A percentile compares a stretch with the other conserved stretches of the same genome.
These are phyloP conservation scores for Hypomyces rosellus DNA, from an alignment of 2,329 filamentous ascomycete genomes.

Conservation along the genomic window DNA sequence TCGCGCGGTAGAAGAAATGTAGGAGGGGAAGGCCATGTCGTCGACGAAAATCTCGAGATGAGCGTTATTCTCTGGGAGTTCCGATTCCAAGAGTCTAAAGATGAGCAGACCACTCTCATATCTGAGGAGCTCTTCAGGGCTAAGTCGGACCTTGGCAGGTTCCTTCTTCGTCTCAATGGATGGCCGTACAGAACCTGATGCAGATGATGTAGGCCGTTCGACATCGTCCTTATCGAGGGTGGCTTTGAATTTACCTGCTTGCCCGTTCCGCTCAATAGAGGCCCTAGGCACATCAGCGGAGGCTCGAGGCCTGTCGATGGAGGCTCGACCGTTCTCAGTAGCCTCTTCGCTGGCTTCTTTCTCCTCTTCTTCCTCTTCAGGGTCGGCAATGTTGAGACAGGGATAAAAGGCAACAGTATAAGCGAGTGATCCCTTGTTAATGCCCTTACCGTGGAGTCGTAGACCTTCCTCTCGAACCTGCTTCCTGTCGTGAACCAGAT, in stretches of 20 bases:
- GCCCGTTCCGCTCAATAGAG: constrained; percentile 4
- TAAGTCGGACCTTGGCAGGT: constrained; percentile 71
- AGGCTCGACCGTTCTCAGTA: constrained; percentile 21
- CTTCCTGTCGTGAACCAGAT: constrained; percentile 71
- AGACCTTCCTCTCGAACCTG: constrained; percentile 60
- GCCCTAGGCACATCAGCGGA: constrained; percentile 7
- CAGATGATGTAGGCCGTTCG: constrained; percentile 24
- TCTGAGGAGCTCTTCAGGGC: constrained; percentile 70
- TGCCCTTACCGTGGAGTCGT: constrained; percentile 64
- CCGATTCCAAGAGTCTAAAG: constrained; percentile 87
- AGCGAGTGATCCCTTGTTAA: constrained; percentile 70
- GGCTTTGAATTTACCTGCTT: constrained; percentile 40
- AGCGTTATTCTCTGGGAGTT: constrained; percentile 68
- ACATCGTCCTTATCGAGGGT: constrained; percentile 26
- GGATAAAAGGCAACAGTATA: constrained; percentile 90
- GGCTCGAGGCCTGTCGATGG: constrained; percentile 9
- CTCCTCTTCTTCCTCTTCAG: constrained; percentile 71
- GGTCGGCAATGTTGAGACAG: constrained; percentile 78
- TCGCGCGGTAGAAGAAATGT: constrained; percentile 70
- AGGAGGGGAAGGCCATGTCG: constrained; percentile 88
- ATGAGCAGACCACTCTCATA: constrained; percentile 90
- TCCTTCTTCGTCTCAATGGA: constrained; percentile 41
- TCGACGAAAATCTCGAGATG: constrained; percentile 88
- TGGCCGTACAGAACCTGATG: constrained; percentile 28
- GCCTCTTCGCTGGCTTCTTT: constrained; percentile 35